These are phyloP conservation scores for Hypoxylon intermedium DNA, from an alignment of 495 filamentous ascomycete genomes.

Conservation along the genomic window DNA sequence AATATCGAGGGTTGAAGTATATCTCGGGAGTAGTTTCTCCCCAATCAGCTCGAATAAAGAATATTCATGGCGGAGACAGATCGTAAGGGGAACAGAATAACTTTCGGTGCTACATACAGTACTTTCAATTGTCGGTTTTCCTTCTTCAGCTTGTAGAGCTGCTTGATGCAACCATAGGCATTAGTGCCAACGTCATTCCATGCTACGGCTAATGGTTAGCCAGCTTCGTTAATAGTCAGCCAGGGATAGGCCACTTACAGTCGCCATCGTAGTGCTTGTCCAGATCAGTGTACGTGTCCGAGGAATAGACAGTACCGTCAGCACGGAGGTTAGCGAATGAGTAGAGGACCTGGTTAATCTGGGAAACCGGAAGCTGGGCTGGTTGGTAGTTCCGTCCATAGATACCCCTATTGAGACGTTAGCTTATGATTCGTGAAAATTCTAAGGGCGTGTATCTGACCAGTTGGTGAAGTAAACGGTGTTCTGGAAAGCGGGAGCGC, in stretches of 20 bases:
- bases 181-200: constrained; percentile 64
- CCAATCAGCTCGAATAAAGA: too few relatives aligned
- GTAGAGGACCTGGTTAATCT: constrained; percentile 88
- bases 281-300: constrained; percentile 66
- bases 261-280: constrained; percentile 75
- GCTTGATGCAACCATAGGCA: constrained; percentile 84
- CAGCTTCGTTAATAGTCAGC: background rate
- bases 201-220: constrained; percentile 40
- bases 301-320: constrained; percentile 75
- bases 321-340: constrained; percentile 86
- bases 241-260: constrained; percentile 40
- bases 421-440: background rate
- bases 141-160: constrained; percentile 86
- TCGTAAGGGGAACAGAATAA: too few relatives aligned
- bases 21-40: too few relatives aligned
- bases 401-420: constrained; percentile 66
- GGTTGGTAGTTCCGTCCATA: constrained; percentile 84
- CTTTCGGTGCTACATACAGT: too few relatives aligned
- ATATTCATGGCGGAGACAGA: too few relatives aligned
- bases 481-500: constrained; percentile 47
- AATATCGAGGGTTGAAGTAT: too few relatives aligned
- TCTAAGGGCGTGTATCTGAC: constrained; percentile 29
- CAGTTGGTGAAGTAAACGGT: constrained; percentile 59
- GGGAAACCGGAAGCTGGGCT: constrained; percentile 76
- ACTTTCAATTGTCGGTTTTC: constrained; percentile 84